Conservation (phyloP, 805 yeast species). For the Torulaspora microellipsoides region DNA sequence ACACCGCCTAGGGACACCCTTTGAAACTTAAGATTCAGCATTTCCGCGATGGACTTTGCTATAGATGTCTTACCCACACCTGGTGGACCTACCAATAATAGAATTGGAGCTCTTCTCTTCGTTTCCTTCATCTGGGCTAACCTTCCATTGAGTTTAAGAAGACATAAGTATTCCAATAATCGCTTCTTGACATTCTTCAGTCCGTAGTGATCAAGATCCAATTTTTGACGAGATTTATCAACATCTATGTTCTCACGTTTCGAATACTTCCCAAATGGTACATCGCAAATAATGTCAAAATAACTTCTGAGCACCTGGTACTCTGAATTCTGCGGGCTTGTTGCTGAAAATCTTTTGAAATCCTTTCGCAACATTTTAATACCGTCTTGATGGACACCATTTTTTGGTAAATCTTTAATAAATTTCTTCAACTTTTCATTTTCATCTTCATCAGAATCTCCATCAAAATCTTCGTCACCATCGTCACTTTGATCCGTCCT, state of each 20-base stretch:
- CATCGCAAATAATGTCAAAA: constrained; percentile 58
- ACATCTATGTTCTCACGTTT: constrained; percentile 41
- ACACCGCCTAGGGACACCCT: constrained; percentile 83
- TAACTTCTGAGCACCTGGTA: constrained; percentile 61
- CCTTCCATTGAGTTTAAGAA: constrained; percentile 49
- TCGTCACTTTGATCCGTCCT: constrained; percentile 1
- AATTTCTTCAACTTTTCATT: constrained; percentile 33
- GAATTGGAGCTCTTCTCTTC: constrained; percentile 51
- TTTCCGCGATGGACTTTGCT: constrained; percentile 73
- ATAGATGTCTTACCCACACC: constrained; percentile 90
- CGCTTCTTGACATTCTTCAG: constrained; percentile 68
- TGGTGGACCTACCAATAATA: constrained; percentile 85
- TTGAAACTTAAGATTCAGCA: constrained; percentile 71
- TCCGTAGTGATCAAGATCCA: constrained; percentile 78
- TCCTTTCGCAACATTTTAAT: constrained; percentile 43
- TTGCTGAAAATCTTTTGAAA: constrained; percentile 48
- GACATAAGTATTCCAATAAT: constrained; percentile 73
- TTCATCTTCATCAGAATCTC: constrained; percentile 40
- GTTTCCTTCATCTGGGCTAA: constrained; percentile 15
- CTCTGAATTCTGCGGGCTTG: constrained; percentile 54
- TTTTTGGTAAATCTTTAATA: constrained; percentile 23
- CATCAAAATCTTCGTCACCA: constrained; percentile 36
- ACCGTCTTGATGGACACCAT: constrained; percentile 40
- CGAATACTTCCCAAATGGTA: constrained; percentile 49
- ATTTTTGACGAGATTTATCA: constrained; percentile 45